A percentile compares a stretch with the other conserved stretches of the same genome.
Evolutionary conservation across 169 alveolate genomes (phyloP).

Genomic region (Babesia ovata): DNA sequence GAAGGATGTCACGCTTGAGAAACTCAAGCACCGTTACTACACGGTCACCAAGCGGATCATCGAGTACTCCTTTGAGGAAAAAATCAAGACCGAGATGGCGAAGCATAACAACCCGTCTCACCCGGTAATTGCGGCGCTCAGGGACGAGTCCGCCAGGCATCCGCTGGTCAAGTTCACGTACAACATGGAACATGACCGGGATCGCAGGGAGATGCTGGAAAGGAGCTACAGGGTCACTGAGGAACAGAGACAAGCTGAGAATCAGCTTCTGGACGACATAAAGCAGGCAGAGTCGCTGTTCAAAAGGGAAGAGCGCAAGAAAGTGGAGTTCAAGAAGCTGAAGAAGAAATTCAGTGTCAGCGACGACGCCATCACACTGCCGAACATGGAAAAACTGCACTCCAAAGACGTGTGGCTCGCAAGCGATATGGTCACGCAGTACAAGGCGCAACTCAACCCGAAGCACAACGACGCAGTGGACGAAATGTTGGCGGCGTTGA

Average conservation of each 20-base stretch:
- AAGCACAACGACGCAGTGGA: constrained; percentile 69
- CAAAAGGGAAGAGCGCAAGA: constrained; percentile 73
- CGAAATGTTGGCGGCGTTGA: constrained; percentile 59
- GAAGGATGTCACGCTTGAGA: constrained; percentile 79
- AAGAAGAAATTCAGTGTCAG: constrained; percentile 70
- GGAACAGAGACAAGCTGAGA: constrained; percentile 70
- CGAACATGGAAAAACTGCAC: constrained; percentile 45
- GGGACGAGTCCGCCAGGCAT: constrained; percentile 80
- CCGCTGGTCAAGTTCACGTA: constrained; percentile 81
- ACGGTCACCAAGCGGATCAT: constrained; percentile 80
- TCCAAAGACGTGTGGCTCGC: constrained; percentile 67
- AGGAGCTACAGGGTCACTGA: constrained; percentile 71
- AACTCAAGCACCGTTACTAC: constrained; percentile 82
- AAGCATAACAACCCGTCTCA: constrained; percentile 76
- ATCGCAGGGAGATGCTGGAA: constrained; percentile 77
- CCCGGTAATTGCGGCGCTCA: constrained; percentile 73
- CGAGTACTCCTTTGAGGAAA: constrained; percentile 79
- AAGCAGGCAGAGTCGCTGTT: constrained; percentile 71
- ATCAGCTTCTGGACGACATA: constrained; percentile 68
- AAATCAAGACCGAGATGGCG: constrained; percentile 78
- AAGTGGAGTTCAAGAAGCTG: constrained; percentile 69
- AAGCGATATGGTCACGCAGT: constrained; percentile 40
- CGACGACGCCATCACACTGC: constrained; percentile 72
- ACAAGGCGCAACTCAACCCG: constrained; percentile 59
- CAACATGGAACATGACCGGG: constrained; percentile 81